Evolutionary conservation across 805 yeast genomes (phyloP).

Genomic region (Scheffersomyces lignosus): DNA sequence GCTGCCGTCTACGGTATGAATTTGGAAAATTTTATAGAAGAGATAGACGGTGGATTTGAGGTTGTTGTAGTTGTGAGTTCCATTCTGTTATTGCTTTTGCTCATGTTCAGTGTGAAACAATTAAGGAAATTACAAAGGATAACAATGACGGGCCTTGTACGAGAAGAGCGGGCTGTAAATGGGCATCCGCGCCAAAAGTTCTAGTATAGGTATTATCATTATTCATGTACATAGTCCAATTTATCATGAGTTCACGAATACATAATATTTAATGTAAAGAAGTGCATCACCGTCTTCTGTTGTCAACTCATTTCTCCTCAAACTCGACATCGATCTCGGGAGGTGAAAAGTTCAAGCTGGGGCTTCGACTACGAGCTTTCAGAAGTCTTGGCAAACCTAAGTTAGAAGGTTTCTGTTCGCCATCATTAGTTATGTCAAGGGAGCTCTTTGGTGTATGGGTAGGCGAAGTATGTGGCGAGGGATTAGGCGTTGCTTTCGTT

Average conservation of each 20-base stretch:
- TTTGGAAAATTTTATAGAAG: slow-evolving; percentile 87
- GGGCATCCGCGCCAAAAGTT: not conserved
- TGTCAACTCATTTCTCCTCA: too few relatives aligned
- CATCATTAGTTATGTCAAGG: slow-evolving; percentile 6
- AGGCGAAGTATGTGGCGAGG: slow-evolving; percentile 42
- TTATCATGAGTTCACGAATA: not conserved
- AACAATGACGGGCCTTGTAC: slow-evolving; percentile 56
- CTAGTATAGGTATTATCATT: not conserved
- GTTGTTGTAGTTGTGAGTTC: slow-evolving; percentile 43
- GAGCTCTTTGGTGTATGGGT: slow-evolving; percentile 21
- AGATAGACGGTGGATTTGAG: slow-evolving; percentile 67
- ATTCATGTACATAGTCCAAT: not conserved
- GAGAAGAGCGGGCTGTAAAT: slow-evolving; percentile 6
- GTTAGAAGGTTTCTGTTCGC: slow-evolving; percentile 5
- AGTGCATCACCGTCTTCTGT: too few relatives aligned
- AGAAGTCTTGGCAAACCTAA: slow-evolving; percentile 4
- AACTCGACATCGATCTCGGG: slow-evolving; percentile 30
- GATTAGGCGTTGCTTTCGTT: slow-evolving; percentile 40
- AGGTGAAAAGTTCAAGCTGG: slow-evolving; percentile 22
- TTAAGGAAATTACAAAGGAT: slow-evolving; percentile 69
- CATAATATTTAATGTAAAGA: not conserved
- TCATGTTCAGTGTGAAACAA: slow-evolving; percentile 54
- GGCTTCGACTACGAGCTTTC: slow-evolving; percentile 13
- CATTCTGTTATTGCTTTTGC: slow-evolving; percentile 43
- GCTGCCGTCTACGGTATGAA: slow-evolving; percentile 97